Evolutionary conservation across 1,139 yeast species (phyloP).

Genomic region (Blastobotrys arbuscula): DNA sequence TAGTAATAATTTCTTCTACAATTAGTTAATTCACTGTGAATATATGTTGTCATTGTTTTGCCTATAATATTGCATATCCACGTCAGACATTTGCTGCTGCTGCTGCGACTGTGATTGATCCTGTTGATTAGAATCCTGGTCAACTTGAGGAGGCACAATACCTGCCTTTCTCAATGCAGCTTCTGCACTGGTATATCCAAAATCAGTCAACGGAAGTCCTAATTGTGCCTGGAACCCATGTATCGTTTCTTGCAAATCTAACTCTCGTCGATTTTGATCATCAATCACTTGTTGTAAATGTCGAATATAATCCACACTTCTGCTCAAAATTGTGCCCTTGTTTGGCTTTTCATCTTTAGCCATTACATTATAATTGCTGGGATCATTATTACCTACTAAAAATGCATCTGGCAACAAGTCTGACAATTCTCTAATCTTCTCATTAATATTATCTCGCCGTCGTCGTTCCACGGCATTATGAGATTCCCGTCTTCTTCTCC

Average conservation of each 20-base stretch:
- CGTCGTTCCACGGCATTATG: slow-evolving; percentile 51
- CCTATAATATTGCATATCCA: slow-evolving; percentile 4
- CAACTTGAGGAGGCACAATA: background rate
- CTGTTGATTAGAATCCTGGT: background rate
- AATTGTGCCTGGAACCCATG: slow-evolving; percentile 46
- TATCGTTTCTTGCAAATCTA: slow-evolving; percentile 60
- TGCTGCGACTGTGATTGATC: background rate
- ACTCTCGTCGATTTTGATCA: slow-evolving; percentile 60
- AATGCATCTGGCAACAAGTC: slow-evolving; percentile 61
- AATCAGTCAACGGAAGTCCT: slow-evolving; percentile 42
- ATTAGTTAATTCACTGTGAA: background rate
- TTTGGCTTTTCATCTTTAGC: slow-evolving; percentile 88
- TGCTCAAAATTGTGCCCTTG: slow-evolving; percentile 82
- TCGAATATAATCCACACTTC: slow-evolving; percentile 79
- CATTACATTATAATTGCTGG: slow-evolving; percentile 34
- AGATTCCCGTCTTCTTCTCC: slow-evolving; percentile 42
- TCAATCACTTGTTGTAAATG: slow-evolving; percentile 72
- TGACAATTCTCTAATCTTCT: slow-evolving; percentile 76
- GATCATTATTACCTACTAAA: slow-evolving; percentile 32
- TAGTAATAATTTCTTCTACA: too few species aligned
- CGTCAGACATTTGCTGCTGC: background rate
- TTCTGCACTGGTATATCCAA: slow-evolving; percentile 72
- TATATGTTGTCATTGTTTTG: slow-evolving; percentile 5
- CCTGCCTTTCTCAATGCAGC: slow-evolving; percentile 50
- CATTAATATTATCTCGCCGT: slow-evolving; percentile 84